Evolutionary conservation across 495 filamentous ascomycete genomes (phyloP).

Genomic region (Amphirosellinia nigrospora): DNA sequence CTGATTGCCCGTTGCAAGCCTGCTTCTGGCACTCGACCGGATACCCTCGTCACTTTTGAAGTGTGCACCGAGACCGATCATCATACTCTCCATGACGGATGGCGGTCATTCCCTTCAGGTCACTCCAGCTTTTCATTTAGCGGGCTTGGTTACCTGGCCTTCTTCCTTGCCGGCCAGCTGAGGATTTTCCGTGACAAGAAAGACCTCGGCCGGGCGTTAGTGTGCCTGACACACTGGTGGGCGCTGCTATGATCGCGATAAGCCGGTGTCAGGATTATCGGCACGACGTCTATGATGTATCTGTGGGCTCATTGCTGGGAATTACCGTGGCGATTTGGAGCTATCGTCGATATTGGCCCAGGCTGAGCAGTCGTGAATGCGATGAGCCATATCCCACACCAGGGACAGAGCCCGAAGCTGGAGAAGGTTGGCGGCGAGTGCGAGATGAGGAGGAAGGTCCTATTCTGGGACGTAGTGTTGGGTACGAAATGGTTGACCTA

Average conservation of each 20-base stretch:
- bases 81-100: constrained; percentile 87
- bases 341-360: constrained; percentile 71
- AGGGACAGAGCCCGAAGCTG: constrained; percentile 31
- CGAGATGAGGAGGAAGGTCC: constrained; percentile 43
- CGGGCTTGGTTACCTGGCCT: constrained; percentile 80
- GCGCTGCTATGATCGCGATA: constrained; percentile 85
- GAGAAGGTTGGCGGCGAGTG: constrained; percentile 38
- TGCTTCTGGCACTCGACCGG: constrained; percentile 61
- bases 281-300: constrained; percentile 94
- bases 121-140: constrained; percentile 87
- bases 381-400: constrained; percentile 56
- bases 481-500: constrained; percentile 39
- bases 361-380: constrained; percentile 53
- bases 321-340: constrained; percentile 78
- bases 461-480: constrained; percentile 32
- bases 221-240: constrained; percentile 71
- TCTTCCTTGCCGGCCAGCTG: constrained; percentile 82
- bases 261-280: constrained; percentile 93
- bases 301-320: constrained; percentile 74
- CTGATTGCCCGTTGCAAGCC: constrained; percentile 89
- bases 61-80: constrained; percentile 82
- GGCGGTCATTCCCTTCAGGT: constrained; percentile 90
- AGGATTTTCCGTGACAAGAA: constrained; percentile 75
- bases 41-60: constrained; percentile 72
- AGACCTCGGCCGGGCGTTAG: constrained; percentile 70